A percentile compares a stretch with the other conserved stretches of the same genome.
phyloP scores from a whole-genome alignment of 2,329 filamentous ascomycete species.

The Fusarium sp. region DNA sequence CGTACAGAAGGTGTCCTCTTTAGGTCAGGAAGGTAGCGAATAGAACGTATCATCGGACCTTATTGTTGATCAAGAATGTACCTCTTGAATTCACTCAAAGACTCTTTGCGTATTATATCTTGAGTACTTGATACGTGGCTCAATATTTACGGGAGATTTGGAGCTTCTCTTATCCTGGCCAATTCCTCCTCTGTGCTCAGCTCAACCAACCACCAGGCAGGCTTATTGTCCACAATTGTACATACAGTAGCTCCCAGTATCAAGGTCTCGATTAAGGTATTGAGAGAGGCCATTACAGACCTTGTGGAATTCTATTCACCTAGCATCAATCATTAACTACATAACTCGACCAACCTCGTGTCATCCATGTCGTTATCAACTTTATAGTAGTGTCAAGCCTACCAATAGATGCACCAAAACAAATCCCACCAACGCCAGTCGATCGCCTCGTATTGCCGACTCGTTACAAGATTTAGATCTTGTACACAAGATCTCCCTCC shows the following conservation, averaged over 20 bases:
- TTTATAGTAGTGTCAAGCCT: neutral
- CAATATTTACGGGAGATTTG: neutral
- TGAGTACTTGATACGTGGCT: neutral
- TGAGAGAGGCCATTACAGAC: neutral
- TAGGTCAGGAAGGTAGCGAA: neutral
- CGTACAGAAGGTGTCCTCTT: neutral
- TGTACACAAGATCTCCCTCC: slow-evolving; percentile 73
- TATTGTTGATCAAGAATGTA: neutral
- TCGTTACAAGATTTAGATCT: slow-evolving; percentile 60
- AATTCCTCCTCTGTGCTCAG: neutral
- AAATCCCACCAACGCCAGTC: slow-evolving; percentile 9
- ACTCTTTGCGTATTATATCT: neutral
- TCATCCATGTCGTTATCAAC: slow-evolving; percentile 4
- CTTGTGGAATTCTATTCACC: neutral
- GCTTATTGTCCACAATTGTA: neutral
- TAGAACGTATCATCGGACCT: neutral
- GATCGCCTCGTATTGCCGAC: neutral
- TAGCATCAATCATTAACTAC: slow-evolving; percentile 14
- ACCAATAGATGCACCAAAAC: neutral
- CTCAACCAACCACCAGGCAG: neutral
- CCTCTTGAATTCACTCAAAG: no score
- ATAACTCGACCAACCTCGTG: neutral
- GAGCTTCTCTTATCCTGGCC: neutral
- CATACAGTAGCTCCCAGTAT: neutral
- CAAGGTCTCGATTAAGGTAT: neutral